Conservation (phyloP, 2,329 filamentous ascomycete species). For the Cladosporium austrohemisphaericum region DNA sequence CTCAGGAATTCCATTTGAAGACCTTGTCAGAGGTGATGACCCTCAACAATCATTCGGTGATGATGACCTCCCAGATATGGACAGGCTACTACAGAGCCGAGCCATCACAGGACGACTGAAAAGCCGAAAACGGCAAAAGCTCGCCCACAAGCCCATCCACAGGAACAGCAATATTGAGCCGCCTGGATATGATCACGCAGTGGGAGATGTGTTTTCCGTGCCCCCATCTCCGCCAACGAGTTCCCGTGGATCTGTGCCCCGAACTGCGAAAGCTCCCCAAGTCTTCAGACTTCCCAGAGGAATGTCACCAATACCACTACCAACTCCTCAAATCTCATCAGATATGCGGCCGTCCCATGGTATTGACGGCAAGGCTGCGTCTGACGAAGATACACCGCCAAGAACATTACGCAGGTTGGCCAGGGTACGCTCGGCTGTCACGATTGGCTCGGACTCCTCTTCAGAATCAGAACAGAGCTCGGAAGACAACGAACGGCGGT, state of each 20-base stretch:
- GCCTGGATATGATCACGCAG: neutral
- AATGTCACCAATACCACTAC: conserved; percentile 24
- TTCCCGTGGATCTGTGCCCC: conserved; percentile 18
- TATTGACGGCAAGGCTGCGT: neutral
- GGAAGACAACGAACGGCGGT: conserved; percentile 30
- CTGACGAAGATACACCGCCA: conserved; percentile 2
- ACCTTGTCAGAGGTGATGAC: neutral
- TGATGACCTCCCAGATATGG: conserved; percentile 31
- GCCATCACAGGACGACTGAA: neutral
- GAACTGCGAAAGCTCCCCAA: conserved; percentile 10
- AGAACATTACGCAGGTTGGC: conserved; percentile 2
- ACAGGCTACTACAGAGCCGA: neutral
- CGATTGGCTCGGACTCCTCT: conserved; percentile 15
- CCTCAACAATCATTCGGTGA: conserved; percentile 13
- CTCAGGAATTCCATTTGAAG: conserved; percentile 11
- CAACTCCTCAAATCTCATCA: conserved; percentile 31
- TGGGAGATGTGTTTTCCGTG: conserved; percentile 33
- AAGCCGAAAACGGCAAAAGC: conserved; percentile 18
- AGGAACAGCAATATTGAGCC: neutral
- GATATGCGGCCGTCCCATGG: conserved; percentile 16
- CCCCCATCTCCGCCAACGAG: conserved; percentile 41
- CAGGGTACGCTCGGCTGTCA: conserved; percentile 6
- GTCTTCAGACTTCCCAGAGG: conserved; percentile 24
- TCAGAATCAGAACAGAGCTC: conserved; percentile 24
- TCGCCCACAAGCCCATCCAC: conserved; percentile 2